A percentile compares a stretch with the other conserved stretches of the same genome.
phyloP scores from a whole-genome alignment of 176 grass and related monocot genomes.

The Chloris gayana region DNA sequence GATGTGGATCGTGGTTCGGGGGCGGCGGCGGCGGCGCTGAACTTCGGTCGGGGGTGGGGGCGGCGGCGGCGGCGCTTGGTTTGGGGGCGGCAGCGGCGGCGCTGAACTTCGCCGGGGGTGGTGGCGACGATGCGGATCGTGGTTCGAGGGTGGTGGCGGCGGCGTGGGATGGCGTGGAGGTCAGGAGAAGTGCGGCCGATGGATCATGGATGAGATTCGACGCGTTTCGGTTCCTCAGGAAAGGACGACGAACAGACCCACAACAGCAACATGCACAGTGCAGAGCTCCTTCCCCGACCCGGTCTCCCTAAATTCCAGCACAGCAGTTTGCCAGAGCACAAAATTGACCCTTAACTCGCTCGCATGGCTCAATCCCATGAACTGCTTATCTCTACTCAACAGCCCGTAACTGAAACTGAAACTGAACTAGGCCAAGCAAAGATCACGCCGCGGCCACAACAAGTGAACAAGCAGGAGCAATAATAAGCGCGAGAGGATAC shows the following conservation, averaged over 20 bases:
- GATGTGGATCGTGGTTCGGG: too few relatives aligned
- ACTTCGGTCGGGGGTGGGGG: too few relatives aligned
- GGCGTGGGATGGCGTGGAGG: too few relatives aligned
- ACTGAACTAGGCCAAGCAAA: background rate
- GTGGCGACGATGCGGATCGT: too few relatives aligned
- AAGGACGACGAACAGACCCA: background rate
- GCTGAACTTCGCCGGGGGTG: too few relatives aligned
- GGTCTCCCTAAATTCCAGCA: background rate
- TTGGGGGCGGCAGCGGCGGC: too few relatives aligned
- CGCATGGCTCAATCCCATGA: background rate
- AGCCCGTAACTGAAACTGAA: background rate
- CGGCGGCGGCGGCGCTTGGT: too few relatives aligned
- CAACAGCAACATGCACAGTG: background rate
- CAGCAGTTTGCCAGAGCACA: background rate
- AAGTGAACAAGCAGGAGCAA: background rate
- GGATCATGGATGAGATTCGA: too few relatives aligned
- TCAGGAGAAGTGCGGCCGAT: too few relatives aligned
- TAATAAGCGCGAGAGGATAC: background rate
- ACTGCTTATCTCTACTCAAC: background rate
- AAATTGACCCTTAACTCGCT: background rate
- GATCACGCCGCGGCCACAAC: background rate
- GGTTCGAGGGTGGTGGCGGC: too few relatives aligned
- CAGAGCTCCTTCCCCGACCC: background rate
- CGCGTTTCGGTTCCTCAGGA: background rate
- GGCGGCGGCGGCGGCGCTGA: too few relatives aligned